Evolutionary conservation across 2,329 filamentous ascomycete genomes (phyloP).

Genomic region (Neofusicoccum kwambonambiense): DNA sequence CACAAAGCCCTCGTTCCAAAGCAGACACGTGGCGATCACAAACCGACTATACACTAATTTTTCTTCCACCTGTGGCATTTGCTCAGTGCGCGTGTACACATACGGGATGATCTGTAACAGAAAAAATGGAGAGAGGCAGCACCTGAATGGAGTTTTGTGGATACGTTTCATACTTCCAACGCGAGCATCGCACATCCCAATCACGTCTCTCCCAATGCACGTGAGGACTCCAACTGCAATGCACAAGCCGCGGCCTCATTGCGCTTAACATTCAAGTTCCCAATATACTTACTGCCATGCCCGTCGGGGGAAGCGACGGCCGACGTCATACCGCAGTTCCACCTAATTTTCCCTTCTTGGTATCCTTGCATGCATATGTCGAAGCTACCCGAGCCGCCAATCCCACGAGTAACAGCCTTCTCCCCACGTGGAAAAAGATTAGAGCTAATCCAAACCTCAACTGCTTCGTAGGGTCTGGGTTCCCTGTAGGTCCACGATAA

Average conservation of each 20-base stretch:
- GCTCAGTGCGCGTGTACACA: conserved; percentile 1
- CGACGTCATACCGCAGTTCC: conserved; percentile 1
- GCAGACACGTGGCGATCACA: background rate
- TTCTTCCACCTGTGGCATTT: background rate
- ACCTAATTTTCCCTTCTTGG: background rate
- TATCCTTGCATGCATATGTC: background rate
- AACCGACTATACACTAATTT: conserved; percentile 12
- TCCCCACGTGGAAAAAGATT: conserved; percentile 1
- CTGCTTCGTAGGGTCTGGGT: background rate
- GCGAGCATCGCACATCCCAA: background rate
- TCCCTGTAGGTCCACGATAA: background rate
- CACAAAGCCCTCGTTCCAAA: background rate
- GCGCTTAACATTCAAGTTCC: background rate
- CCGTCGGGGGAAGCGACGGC: background rate
- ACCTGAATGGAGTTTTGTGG: conserved; percentile 1
- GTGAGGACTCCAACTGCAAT: background rate
- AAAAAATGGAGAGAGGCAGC: conserved; percentile 11
- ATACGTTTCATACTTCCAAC: background rate
- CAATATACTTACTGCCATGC: background rate
- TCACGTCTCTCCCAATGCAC: background rate
- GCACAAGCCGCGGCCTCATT: background rate
- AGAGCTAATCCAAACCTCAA: conserved; percentile 1
- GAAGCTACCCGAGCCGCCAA: background rate
- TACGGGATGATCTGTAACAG: conserved; percentile 4
- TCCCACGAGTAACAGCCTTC: background rate